Base-by-base conservation (phyloP, 768 basidiomycete species). In the Boletus subcaerulescens region DNA sequence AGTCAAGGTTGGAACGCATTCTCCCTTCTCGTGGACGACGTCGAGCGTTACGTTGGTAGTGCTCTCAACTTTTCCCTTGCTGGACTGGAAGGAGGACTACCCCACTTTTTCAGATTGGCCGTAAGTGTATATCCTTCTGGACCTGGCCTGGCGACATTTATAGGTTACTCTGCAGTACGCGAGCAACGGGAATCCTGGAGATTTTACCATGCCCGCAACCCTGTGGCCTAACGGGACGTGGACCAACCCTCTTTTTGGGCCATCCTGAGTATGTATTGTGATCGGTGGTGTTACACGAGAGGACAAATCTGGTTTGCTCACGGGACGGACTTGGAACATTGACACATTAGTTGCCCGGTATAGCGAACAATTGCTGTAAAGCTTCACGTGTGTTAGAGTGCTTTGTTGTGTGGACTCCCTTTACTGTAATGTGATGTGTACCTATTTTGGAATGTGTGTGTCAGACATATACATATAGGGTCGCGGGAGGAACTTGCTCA, bases 171-270 rank as follows among this genome's bases (percentile, higher is more conserved):
- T 49, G 29, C 64, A 88, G 85, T 83, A 79, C 52, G 78, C 75
- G 17, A 78, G 65, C 15, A 62, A 68, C 2, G 77, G 76, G 17
- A 63, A 60, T 17, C 66, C 80, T 12, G 91, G 89, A 15, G 91
- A 93, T 70, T 94, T 88, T 62, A 91, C 92, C 0, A 88, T 80
- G 76, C 77, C 91, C 7, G 90, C 88, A 8, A 84, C 80, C 4
- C 72, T 89, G 48, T 87, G 82, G 77, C 82, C 85, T 3, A 93
- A 93, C 66, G 87, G 88, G 48, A 91, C 89, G 15, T 93, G 89
- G 89, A 76, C 83, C 41, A 79, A 91, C 65, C 84, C 93, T 22
- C 70, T 75, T 18, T 76, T 83, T 12, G 92, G 91, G n/a, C 76
- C 87, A 46, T 85, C 87, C 12, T 60, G 29, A 56, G 32, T 43